Evolutionary conservation across 1,139 yeast genomes (phyloP).

Genomic region (Yamadazyma siamensis): DNA sequence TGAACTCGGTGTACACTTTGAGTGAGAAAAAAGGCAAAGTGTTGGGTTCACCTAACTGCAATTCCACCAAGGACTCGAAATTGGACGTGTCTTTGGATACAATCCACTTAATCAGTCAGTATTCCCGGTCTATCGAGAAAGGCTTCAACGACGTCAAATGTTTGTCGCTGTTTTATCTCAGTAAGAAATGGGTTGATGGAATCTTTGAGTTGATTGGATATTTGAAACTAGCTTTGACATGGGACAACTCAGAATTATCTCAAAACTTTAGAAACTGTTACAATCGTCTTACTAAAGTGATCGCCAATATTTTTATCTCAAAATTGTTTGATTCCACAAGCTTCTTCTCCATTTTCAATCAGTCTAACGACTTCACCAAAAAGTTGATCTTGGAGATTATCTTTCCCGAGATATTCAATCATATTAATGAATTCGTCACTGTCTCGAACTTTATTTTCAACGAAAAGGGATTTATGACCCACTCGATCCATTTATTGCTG

Average conservation of each 20-base stretch:
- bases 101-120: constrained; percentile 34
- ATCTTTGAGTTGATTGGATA: constrained; percentile 37
- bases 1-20: constrained; percentile 31
- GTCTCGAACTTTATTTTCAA: constrained; percentile 35
- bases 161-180: constrained; percentile 21
- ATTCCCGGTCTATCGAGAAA: constrained; percentile 25
- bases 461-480: constrained; percentile 30
- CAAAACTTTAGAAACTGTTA: constrained; percentile 21
- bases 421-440: constrained; percentile 32
- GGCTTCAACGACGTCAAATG: constrained; percentile 26
- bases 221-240: constrained; percentile 24
- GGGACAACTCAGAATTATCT: constrained; percentile 21
- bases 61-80: constrained; percentile 17
- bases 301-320: constrained; percentile 33
- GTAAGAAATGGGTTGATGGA: constrained; percentile 39
- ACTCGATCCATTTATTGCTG: constrained; percentile 22
- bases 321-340: constrained; percentile 18
- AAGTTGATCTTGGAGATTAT: constrained; percentile 31
- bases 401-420: constrained; percentile 37
- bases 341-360: constrained; percentile 20
- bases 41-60: constrained; percentile 36
- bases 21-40: constrained; percentile 35
- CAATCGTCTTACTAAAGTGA: constrained; percentile 20
- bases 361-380: constrained; percentile 23
- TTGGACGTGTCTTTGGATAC: constrained; percentile 28